Evolutionary conservation across 2,329 filamentous ascomycete species (phyloP), one percentile per base, ranked within the genome.

Genomic region (Emmonsiellopsis sp.): DNA sequence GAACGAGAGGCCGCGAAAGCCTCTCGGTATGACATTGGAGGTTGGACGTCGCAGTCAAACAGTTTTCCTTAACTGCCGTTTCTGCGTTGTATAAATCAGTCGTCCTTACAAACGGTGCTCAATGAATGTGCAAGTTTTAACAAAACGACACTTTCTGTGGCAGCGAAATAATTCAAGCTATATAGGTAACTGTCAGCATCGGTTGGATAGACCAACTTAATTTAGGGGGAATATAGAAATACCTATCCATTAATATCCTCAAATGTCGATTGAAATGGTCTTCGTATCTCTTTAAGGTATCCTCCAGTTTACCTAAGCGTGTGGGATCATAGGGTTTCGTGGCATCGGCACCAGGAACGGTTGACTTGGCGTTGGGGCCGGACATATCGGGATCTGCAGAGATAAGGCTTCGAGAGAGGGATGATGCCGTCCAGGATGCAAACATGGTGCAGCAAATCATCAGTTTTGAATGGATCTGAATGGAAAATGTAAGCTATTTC

Each of bases 371-470:
- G 50, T 65, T 65, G 15, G 62, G 62, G 5, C 65, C 65, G 3
- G 69, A 65, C 43, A 95, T 78, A 64, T 94, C 89, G 0, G 88
- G 85, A 65, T 97, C 91, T 15, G 86, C 83, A 59, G 87, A 86
- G 63, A 89, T 83, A 54, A 98, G 81, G 65, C 92, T 89, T 57
- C 89, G 85, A 9, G 89, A 87, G 41, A 97, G 81, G 67, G 87
- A 91, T 59, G 86, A 85, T 2, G 69, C 65, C 32, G 90, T 94
- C 73, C 94, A 96, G 54, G 86, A 84, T 50, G 91, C 89, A 70
- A 96, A 98, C 76, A 95, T 85, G 56, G 86, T 91, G 76, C 93
- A 97, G 40, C 92, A 95, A 61, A 90, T 88, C 83, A 95, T 93
- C 48, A 98, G 82, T 69, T 97, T 97, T 55, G 91, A 93, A 73